These are phyloP conservation scores for Erodium texanum DNA, from an alignment of 441 rosid genomes.

Conservation along the genomic window DNA sequence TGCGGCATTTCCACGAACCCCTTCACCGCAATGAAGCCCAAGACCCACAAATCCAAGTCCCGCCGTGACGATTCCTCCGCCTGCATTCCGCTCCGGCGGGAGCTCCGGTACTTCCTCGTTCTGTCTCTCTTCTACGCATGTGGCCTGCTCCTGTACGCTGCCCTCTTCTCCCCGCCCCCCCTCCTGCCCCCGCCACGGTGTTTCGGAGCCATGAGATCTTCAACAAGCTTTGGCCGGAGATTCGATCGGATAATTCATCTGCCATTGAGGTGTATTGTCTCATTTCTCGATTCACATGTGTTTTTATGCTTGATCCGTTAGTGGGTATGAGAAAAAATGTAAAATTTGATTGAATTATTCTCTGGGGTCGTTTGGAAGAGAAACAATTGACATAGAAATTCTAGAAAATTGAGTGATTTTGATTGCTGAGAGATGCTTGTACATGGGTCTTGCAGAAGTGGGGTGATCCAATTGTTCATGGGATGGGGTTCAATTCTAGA, in stretches of 20 bases:
- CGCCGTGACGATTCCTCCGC: constrained; percentile 27
- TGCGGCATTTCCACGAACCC: not conserved
- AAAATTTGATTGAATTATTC: not conserved
- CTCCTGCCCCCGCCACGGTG: constrained; percentile 53
- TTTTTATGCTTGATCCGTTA: not conserved
- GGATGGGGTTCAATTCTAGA: not conserved
- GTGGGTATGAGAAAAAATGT: not conserved
- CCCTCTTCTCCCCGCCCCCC: constrained; percentile 51
- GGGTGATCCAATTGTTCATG: not conserved
- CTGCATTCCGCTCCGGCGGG: constrained; percentile 45
- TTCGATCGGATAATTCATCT: constrained; percentile 55
- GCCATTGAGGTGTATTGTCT: constrained; percentile 41
- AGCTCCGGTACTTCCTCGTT: constrained; percentile 45
- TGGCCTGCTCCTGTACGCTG: constrained; percentile 68
- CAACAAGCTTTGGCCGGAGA: constrained; percentile 56
- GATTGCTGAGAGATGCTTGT: not conserved
- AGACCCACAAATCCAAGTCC: constrained; percentile 23
- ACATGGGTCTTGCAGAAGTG: not conserved
- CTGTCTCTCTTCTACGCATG: constrained; percentile 25
- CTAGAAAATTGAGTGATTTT: not conserved
- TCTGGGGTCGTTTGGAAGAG: not conserved
- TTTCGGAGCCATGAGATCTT: constrained; percentile 73
- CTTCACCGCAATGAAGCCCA: not conserved
- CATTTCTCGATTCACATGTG: not conserved
- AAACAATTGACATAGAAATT: not conserved